phyloP scores from a whole-genome alignment of 345 rosid species.

The Hypericum androsaemum region DNA sequence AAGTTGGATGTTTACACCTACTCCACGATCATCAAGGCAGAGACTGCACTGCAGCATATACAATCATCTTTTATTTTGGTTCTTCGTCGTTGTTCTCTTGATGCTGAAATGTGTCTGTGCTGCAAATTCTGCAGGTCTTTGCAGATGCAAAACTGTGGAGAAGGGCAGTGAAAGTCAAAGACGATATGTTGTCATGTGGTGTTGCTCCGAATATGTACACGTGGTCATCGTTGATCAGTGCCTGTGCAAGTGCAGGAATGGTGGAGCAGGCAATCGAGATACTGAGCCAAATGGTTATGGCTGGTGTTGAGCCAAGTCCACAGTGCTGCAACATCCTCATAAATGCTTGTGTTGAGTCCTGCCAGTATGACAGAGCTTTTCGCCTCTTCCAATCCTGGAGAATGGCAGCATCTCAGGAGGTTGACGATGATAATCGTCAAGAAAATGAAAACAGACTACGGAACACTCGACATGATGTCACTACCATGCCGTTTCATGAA shows the following conservation, averaged over 20 bases:
- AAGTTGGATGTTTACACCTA: slow-evolving; percentile 84
- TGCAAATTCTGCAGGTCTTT: slow-evolving; percentile 45
- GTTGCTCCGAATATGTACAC: slow-evolving; percentile 63
- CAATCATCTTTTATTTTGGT: no score
- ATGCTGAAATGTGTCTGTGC: neutral
- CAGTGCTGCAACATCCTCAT: slow-evolving; percentile 76
- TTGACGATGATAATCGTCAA: slow-evolving; percentile 17
- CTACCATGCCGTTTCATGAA: slow-evolving; percentile 17
- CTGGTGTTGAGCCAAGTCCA: slow-evolving; percentile 79
- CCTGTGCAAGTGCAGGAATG: slow-evolving; percentile 81
- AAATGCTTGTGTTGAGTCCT: slow-evolving; percentile 86
- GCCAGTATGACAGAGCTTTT: slow-evolving; percentile 86
- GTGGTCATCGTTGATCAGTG: slow-evolving; percentile 90
- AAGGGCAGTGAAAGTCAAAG: slow-evolving; percentile 74
- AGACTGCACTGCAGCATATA: slow-evolving; percentile 5
- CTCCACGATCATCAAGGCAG: slow-evolving; percentile 83
- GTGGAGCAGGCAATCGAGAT: slow-evolving; percentile 68
- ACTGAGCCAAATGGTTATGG: slow-evolving; percentile 71
- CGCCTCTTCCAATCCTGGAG: slow-evolving; percentile 72
- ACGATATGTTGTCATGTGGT: slow-evolving; percentile 70
- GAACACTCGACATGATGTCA: slow-evolving; percentile 11
- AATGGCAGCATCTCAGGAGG: slow-evolving; percentile 26
- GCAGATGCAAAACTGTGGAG: slow-evolving; percentile 88
- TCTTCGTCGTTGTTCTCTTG: neutral
- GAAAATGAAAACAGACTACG: neutral